These are phyloP conservation scores for Kwoniella heveanensis DNA, from an alignment of 768 basidiomycete genomes.

Conservation along the genomic window DNA sequence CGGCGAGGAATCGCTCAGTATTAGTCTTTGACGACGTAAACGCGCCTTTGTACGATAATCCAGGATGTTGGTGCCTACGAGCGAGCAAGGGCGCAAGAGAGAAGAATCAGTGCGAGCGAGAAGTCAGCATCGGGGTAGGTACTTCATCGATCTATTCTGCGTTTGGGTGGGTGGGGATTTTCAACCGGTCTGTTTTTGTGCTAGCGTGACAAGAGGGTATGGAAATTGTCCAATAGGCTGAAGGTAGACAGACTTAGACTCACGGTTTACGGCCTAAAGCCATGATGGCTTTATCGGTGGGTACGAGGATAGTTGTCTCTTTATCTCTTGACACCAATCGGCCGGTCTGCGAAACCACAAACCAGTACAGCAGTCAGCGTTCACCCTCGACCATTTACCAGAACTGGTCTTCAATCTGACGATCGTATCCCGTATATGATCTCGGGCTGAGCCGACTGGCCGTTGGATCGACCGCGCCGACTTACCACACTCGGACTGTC, in stretches of 20 bases:
- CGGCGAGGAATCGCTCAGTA: slow-evolving; percentile 76
- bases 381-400: too few relatives aligned
- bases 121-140: not conserved
- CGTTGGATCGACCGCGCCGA: too few relatives aligned
- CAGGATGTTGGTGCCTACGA: slow-evolving; percentile 14
- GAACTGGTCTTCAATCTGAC: too few relatives aligned
- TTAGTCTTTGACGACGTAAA: slow-evolving; percentile 55
- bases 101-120: not conserved
- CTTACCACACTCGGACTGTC: slow-evolving; percentile 18
- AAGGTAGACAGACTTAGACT: slow-evolving; percentile 18
- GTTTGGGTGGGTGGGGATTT: too few relatives aligned
- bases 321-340: slow-evolving; percentile 10
- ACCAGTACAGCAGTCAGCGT: not conserved
- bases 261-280: slow-evolving; percentile 77
- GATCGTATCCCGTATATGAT: too few relatives aligned
- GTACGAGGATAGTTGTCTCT: slow-evolving; percentile 69
- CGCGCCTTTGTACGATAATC: slow-evolving; percentile 7
- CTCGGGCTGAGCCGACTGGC: too few relatives aligned
- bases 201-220: too few relatives aligned
- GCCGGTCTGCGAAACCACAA: slow-evolving; percentile 5
- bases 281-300: slow-evolving; percentile 85
- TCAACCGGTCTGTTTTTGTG: too few relatives aligned
- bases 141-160: too few relatives aligned
- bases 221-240: too few relatives aligned
- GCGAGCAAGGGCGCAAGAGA: not conserved